Conservation (phyloP, 1,284 basidiomycete species). For the Flammula alnicola region DNA sequence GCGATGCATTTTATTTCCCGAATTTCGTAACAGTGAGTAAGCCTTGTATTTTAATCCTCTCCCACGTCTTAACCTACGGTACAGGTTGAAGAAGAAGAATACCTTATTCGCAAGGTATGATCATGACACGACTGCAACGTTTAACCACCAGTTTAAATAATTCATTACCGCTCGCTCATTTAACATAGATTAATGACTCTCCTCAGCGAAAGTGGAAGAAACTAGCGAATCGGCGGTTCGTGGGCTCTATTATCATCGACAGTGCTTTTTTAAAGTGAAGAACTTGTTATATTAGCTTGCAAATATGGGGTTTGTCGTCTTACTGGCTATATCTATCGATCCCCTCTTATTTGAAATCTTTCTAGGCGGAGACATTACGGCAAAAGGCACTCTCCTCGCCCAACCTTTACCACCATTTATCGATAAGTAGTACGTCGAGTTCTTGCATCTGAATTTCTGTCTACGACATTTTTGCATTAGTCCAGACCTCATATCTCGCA, state of each 20-base stretch:
- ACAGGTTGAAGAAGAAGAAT: conserved; percentile 74
- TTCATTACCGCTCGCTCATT: conserved; percentile 18
- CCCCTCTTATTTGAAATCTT: conserved; percentile 10
- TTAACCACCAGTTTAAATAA: conserved; percentile 12
- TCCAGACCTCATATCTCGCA: conserved; percentile 76
- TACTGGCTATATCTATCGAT: not conserved
- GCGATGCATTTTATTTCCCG: conserved; percentile 69
- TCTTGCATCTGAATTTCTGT: not conserved
- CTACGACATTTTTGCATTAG: conserved; percentile 40
- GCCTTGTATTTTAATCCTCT: conserved; percentile 1
- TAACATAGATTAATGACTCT: conserved; percentile 67
- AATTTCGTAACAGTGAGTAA: conserved; percentile 70
- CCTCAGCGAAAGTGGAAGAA: conserved; percentile 87
- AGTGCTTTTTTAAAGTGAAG: conserved; percentile 14
- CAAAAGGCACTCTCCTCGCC: conserved; percentile 63
- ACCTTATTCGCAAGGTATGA: conserved; percentile 74
- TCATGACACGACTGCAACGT: conserved; percentile 4
- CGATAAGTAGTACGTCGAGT: conserved; percentile 52
- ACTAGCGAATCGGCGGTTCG: conserved; percentile 78
- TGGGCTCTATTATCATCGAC: conserved; percentile 7
- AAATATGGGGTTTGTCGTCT: conserved; percentile 69
- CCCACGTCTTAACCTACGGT: conserved; percentile 1
- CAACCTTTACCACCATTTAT: conserved; percentile 71
- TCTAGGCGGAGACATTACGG: conserved; percentile 70
- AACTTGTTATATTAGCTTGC: conserved; percentile 53